A percentile compares a stretch with the other conserved stretches of the same genome.
phyloP scores from a whole-genome alignment of 2,329 filamentous ascomycete species.

The Cladosporium sp. region DNA sequence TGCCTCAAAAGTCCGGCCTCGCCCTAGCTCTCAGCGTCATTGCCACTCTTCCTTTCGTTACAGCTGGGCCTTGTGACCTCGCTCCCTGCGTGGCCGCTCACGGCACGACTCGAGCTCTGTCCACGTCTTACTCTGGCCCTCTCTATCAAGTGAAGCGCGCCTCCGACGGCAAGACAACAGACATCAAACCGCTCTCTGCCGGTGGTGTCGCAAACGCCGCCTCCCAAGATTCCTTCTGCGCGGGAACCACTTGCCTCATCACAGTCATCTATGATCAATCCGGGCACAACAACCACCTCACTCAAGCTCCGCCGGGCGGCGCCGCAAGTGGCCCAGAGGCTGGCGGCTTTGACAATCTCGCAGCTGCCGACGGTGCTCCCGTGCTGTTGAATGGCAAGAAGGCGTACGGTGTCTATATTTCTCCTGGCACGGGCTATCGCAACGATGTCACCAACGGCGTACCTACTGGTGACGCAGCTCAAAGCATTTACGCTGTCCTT shows the following conservation, averaged over 20 bases:
- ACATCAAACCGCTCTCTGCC: slow-evolving; percentile 47
- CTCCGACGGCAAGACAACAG: slow-evolving; percentile 45
- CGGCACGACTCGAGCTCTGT: slow-evolving; percentile 58
- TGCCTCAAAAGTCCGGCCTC: slow-evolving; percentile 38
- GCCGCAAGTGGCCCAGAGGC: slow-evolving; percentile 51
- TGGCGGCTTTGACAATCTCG: slow-evolving; percentile 55
- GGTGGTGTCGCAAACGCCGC: slow-evolving; percentile 58
- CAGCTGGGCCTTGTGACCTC: slow-evolving; percentile 38
- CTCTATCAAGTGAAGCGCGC: slow-evolving; percentile 56
- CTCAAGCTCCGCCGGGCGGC: slow-evolving; percentile 48
- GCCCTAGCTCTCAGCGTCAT: slow-evolving; percentile 31
- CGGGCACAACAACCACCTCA: slow-evolving; percentile 55
- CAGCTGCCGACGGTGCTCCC: slow-evolving; percentile 54
- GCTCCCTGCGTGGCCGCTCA: slow-evolving; percentile 61
- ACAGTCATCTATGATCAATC: slow-evolving; percentile 60
- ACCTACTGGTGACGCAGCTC: slow-evolving; percentile 49
- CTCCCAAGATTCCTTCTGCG: slow-evolving; percentile 55
- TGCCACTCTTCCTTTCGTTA: slow-evolving; percentile 36
- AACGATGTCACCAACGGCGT: slow-evolving; percentile 49
- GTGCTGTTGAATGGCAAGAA: slow-evolving; percentile 53
- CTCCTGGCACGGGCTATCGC: slow-evolving; percentile 58
- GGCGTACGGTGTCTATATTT: slow-evolving; percentile 58
- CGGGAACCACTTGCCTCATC: slow-evolving; percentile 56
- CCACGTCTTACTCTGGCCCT: slow-evolving; percentile 46
- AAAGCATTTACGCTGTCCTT: slow-evolving; percentile 57